Conservation (phyloP, 1,284 basidiomycete genomes). For the Malassezia sp. region DNA sequence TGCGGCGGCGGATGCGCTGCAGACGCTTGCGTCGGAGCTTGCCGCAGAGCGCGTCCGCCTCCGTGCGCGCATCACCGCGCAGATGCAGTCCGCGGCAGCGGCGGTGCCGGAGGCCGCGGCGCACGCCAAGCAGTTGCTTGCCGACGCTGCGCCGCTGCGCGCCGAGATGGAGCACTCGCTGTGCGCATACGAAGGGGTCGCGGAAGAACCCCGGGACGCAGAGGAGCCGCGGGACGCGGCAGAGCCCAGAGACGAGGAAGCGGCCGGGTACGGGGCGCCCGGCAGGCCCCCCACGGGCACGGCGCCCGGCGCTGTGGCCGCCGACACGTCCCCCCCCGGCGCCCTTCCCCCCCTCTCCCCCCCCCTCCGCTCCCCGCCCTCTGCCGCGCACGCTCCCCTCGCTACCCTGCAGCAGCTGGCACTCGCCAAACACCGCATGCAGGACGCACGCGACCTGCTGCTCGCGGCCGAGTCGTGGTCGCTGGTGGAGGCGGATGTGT, state of each 20-base stretch:
- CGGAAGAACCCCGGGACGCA: too few species aligned
- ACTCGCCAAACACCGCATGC: constrained; percentile 70
- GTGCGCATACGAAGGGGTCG: background rate
- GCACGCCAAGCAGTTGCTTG: background rate
- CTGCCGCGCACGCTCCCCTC: too few species aligned
- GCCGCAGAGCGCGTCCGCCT: background rate
- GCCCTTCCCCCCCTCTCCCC: too few species aligned
- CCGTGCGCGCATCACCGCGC: background rate
- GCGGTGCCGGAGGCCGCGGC: constrained; percentile 1
- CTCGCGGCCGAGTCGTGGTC: constrained; percentile 88
- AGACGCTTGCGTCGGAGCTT: background rate
- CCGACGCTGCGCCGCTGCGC: constrained; percentile 2
- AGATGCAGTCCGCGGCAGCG: constrained; percentile 4
- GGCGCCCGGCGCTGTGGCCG: too few species aligned
- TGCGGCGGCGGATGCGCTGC: background rate
- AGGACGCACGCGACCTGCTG: constrained; percentile 68
- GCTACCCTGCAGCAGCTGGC: constrained; percentile 67
- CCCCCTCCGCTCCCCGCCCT: too few species aligned
- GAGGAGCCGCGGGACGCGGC: too few species aligned
- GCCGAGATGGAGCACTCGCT: background rate
- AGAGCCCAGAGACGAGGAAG: too few species aligned
- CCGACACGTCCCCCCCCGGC: too few species aligned
- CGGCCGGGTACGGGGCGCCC: too few species aligned
- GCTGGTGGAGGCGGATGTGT: constrained; percentile 78
- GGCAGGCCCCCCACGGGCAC: too few species aligned